Conservation (phyloP, 2,329 filamentous ascomycete genomes). For the Penicillium sp. region DNA sequence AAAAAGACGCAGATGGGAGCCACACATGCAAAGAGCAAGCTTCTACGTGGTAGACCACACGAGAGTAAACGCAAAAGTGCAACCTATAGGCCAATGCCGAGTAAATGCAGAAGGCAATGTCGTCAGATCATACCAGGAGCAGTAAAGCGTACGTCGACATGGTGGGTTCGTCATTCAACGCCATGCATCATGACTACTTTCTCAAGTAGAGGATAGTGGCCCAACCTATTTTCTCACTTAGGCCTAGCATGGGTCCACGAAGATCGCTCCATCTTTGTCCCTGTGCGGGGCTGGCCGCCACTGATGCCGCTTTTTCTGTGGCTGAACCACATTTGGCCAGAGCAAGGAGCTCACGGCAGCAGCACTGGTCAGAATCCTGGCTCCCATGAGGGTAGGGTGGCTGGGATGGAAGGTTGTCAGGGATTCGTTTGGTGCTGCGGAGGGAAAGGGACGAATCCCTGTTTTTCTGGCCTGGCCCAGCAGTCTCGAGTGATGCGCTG, state of each 20-base stretch:
- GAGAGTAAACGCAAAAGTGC: not conserved
- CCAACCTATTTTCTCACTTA: conserved; percentile 7
- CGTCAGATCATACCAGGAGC: conserved; percentile 16
- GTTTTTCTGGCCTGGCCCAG: not conserved
- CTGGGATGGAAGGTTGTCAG: too few species aligned
- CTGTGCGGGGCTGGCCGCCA: conserved; percentile 6
- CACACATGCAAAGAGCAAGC: conserved; percentile 1
- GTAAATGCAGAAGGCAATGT: conserved; percentile 12
- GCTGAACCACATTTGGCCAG: conserved; percentile 15
- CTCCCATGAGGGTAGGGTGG: not conserved
- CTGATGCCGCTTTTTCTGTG: conserved; percentile 19
- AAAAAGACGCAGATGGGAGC: conserved; percentile 1
- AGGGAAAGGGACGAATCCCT: not conserved
- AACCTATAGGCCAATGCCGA: conserved; percentile 11
- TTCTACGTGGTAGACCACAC: not conserved
- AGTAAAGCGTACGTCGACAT: not conserved
- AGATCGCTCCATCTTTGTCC: not conserved
- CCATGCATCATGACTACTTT: conserved; percentile 1
- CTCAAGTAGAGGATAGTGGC: conserved; percentile 2
- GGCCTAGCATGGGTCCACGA: not conserved
- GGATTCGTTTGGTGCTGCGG: not conserved
- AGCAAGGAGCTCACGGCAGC: conserved; percentile 18
- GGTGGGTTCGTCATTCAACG: conserved; percentile 13
- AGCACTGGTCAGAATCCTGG: conserved; percentile 11
- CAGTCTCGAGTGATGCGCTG: not conserved